Evolutionary conservation across 163 green algal genomes (phyloP).

Genomic region (Trebouxia gelatinosa): DNA sequence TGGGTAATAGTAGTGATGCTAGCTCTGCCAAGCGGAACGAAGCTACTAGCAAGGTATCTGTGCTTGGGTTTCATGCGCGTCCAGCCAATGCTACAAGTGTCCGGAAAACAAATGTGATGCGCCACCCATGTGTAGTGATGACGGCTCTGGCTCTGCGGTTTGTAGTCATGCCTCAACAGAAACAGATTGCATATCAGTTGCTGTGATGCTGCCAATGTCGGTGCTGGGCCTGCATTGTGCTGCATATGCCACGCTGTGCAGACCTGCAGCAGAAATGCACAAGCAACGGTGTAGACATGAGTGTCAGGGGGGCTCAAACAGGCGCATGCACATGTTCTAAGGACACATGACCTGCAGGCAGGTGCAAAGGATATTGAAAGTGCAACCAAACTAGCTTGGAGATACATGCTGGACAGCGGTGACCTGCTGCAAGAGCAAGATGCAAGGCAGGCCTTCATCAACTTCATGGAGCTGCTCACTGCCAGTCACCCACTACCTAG

Average conservation of each 20-base stretch:
- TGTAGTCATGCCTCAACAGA: neutral
- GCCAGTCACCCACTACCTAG: conserved; percentile 41
- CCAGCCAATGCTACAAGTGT: neutral
- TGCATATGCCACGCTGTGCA: neutral
- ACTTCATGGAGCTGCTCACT: conserved; percentile 18
- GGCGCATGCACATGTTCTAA: too few species aligned
- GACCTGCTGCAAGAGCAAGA: conserved; percentile 9
- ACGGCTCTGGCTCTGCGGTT: neutral
- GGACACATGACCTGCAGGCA: neutral
- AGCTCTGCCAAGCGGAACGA: neutral
- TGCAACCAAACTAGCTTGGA: conserved; percentile 2
- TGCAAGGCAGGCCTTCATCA: neutral
- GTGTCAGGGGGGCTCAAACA: too few species aligned
- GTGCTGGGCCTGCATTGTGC: neutral
- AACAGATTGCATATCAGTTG: neutral
- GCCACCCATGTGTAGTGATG: neutral
- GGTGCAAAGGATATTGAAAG: neutral
- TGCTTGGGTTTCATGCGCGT: neutral
- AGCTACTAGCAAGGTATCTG: neutral
- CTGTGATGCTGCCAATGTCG: neutral
- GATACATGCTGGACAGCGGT: conserved; percentile 19
- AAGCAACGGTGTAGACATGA: too few species aligned
- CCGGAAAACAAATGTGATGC: too few species aligned
- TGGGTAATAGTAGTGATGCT: neutral
- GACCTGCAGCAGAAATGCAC: neutral